Evolutionary conservation across 2,329 filamentous ascomycete species (phyloP).

Genomic region (Cladosporium sp.): DNA sequence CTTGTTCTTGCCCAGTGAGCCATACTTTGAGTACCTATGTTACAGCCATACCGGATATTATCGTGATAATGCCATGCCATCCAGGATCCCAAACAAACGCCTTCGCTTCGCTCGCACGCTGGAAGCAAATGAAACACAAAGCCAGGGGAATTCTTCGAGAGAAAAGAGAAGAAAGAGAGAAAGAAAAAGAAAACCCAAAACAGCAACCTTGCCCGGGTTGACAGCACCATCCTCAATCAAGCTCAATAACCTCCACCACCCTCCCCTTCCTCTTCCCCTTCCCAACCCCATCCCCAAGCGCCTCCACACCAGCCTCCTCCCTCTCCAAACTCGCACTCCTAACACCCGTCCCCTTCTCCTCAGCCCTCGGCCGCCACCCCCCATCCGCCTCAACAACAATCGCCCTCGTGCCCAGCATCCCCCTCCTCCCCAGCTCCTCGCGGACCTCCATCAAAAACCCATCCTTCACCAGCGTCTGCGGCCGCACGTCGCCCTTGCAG

Average conservation of each 20-base stretch:
- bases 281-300: not conserved
- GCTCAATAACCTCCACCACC: slow-evolving; percentile 19
- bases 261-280: not conserved
- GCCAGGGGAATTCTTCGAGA: too few relatives aligned
- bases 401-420: slow-evolving; percentile 43
- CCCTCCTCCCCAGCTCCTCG: slow-evolving; percentile 34
- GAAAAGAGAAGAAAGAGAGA: not conserved
- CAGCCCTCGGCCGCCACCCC: slow-evolving; percentile 47
- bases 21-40: too few relatives aligned
- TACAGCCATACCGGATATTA: too few relatives aligned
- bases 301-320: slow-evolving; percentile 15
- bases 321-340: slow-evolving; percentile 23
- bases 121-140: too few relatives aligned
- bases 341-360: slow-evolving; percentile 22
- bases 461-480: slow-evolving; percentile 64
- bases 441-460: slow-evolving; percentile 64
- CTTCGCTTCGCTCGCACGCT: too few relatives aligned
- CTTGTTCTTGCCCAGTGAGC: too few relatives aligned
- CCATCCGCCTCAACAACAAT: slow-evolving; percentile 61
- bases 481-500: slow-evolving; percentile 71
- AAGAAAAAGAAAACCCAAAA: not conserved
- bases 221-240: too few relatives aligned
- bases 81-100: too few relatives aligned
- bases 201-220: too few relatives aligned
- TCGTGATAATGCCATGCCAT: too few relatives aligned